A percentile compares a stretch with the other conserved stretches of the same genome.
phyloP scores from a whole-genome alignment of 2,329 filamentous ascomycete species.

The Diplodia mutila region DNA sequence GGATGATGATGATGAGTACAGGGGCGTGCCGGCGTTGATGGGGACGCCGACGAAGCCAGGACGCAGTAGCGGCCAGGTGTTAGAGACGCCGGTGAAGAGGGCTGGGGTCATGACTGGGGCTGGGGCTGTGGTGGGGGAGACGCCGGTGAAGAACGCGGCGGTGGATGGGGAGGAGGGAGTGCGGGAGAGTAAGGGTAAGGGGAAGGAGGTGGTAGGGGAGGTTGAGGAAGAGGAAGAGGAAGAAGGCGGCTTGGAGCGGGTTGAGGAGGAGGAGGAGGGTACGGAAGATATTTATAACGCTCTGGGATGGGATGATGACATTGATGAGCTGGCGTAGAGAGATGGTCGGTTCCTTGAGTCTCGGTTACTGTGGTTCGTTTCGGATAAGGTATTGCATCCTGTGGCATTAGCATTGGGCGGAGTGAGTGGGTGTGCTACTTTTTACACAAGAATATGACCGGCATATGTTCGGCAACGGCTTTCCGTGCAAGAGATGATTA shows the following conservation, averaged over 20 bases:
- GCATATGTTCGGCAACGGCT: background rate
- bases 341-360: slow-evolving; percentile 19
- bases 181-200: slow-evolving; percentile 16
- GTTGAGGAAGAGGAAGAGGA: background rate
- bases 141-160: slow-evolving; percentile 28
- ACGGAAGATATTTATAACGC: slow-evolving; percentile 44
- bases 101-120: background rate
- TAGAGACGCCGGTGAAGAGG: slow-evolving; percentile 33
- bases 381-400: background rate
- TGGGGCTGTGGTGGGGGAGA: slow-evolving; percentile 15
- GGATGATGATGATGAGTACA: slow-evolving; percentile 8
- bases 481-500: background rate
- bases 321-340: slow-evolving; percentile 38
- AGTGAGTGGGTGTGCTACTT: background rate
- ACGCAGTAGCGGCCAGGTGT: slow-evolving; percentile 22
- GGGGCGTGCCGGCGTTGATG: slow-evolving; percentile 15
- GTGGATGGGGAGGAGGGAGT: background rate
- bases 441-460: background rate
- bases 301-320: slow-evolving; percentile 47
- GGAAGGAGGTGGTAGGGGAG: slow-evolving; percentile 24
- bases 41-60: slow-evolving; percentile 25
- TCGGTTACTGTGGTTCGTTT: background rate
- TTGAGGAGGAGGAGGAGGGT: slow-evolving; percentile 21
- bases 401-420: slow-evolving; percentile 2
- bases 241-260: background rate